phyloP scores from a whole-genome alignment of 768 basidiomycete genomes.

The Leccinum subgranulosum region DNA sequence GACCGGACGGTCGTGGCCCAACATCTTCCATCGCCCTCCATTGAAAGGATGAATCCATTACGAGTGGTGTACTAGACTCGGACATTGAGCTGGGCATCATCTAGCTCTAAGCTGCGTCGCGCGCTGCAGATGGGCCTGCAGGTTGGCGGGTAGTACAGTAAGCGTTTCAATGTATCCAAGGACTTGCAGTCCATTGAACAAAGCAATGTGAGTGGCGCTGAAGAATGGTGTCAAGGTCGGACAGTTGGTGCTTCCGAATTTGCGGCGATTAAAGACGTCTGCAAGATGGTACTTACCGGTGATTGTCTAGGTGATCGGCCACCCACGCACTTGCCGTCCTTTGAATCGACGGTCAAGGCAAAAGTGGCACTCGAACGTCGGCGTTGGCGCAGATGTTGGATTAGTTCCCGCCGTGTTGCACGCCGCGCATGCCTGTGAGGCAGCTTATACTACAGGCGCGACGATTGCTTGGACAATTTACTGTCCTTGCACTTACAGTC shows the following conservation, averaged over 20 bases:
- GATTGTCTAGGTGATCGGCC: not conserved
- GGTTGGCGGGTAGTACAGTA: not conserved
- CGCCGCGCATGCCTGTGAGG: not conserved
- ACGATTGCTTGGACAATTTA: no score
- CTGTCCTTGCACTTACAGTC: not conserved
- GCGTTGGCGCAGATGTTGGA: no score
- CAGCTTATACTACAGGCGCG: not conserved
- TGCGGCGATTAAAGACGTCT: not conserved
- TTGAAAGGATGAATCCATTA: not conserved
- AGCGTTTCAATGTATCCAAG: not conserved
- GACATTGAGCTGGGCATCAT: not conserved
- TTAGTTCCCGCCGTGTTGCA: not conserved
- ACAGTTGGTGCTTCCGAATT: not conserved
- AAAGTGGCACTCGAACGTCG: not conserved
- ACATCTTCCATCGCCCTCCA: not conserved
- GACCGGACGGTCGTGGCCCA: not conserved
- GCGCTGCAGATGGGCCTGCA: not conserved
- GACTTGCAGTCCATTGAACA: not conserved
- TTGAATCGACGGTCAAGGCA: not conserved
- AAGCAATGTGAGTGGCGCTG: not conserved
- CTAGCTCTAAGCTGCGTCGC: not conserved
- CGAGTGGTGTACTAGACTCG: not conserved
- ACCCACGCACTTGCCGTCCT: not conserved
- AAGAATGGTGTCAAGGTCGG: not conserved
- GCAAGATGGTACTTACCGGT: not conserved